Evolutionary conservation across 306 rosid genomes (phyloP), one percentile per base, ranked within the genome.

Genomic region (Coriaria nepalensis): DNA sequence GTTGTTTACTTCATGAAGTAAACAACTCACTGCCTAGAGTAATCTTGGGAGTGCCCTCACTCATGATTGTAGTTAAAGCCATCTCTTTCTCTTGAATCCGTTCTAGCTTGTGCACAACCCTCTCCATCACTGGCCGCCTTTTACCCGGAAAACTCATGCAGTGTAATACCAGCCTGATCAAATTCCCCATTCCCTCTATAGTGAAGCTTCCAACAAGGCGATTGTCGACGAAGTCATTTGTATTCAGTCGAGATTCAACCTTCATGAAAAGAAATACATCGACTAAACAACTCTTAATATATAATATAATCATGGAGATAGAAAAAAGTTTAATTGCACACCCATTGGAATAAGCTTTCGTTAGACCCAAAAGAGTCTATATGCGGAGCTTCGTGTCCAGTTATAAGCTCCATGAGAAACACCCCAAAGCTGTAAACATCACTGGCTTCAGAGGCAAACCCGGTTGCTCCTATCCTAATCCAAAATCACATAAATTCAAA

Each of bases 371-470:
- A 68, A 41, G 59, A 55, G 33, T 54, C 78, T 29, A 43, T 55
- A 33, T 50, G 61, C 65, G 64, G 37, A 34, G 74, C 74, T 60
- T 68, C 71, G 8, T 63, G 68, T 46, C 74, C 78, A 7, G 74
- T 73, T 33, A 63, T 58, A 56, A 73, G 65, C 59, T 73, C 78
- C 53, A 73, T 57, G 35, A 68, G 68, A 53, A 73, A 73, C 13
- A 64, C 71, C 20, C 78, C 78, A 38, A 73, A 73, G 74, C 68
- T 64, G 71, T 73, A 68, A 15, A 67, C 78, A 34, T 73, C 78
- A 36, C 73, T 63, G 50, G 34, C 32, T 58, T 59, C 71, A 2
- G 78, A 45, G 38, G 47, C 35, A 9, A 46, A 38, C 38, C 55
- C 59, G 5, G 57, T 45, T 13, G 42, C 40, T 55, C 62, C 62